Conservation (phyloP, 148 eudicot species). For the Euryodendron excelsum region DNA sequence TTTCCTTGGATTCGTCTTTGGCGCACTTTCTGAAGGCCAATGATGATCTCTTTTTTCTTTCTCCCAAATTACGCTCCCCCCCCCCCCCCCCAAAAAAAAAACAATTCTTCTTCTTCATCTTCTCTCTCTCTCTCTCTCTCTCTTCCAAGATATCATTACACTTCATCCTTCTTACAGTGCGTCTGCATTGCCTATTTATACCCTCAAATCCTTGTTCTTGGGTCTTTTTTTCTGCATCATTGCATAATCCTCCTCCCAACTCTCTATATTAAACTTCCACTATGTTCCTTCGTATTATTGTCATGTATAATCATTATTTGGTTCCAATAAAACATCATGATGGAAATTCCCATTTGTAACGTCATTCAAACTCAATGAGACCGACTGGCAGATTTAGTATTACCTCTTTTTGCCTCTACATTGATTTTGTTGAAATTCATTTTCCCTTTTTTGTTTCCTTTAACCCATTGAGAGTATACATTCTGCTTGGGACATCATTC, state of each 20-base stretch:
- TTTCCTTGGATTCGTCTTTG: neutral
- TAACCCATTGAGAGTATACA: neutral
- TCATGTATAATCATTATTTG: neutral
- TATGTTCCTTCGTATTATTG: neutral
- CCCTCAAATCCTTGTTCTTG: neutral
- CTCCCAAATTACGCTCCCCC: neutral
- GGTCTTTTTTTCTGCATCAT: neutral
- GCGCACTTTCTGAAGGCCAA: neutral
- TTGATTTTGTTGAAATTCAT: neutral
- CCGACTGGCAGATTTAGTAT: neutral
- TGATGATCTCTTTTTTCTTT: too few species aligned
- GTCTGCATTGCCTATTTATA: neutral
- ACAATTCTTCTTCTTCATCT: too few species aligned
- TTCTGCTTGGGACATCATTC: constrained; percentile 7
- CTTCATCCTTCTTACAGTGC: neutral
- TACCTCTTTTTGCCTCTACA: neutral
- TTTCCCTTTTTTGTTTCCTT: neutral
- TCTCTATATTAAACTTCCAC: neutral
- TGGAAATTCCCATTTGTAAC: neutral
- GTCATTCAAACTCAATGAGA: neutral
- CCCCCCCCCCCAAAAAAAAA: too few species aligned
- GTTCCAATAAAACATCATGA: neutral
- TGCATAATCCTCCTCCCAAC: neutral
- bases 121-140: neutral
- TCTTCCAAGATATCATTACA: neutral